These are phyloP conservation scores for Crucibulum cyathiforme DNA, from an alignment of 1,284 basidiomycete species.

Conservation along the genomic window DNA sequence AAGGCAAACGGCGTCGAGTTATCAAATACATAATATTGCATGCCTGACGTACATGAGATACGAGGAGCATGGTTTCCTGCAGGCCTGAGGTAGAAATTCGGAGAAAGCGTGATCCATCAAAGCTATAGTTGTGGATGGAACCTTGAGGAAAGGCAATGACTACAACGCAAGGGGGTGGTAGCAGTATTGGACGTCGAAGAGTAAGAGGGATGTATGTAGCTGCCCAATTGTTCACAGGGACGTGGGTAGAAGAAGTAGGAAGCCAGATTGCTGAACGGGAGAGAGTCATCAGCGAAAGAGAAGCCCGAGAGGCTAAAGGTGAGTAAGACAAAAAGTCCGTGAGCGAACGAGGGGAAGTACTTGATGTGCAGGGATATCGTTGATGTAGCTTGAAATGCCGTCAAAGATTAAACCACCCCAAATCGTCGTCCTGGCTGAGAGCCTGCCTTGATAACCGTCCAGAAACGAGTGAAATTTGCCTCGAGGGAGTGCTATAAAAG, in stretches of 20 bases:
- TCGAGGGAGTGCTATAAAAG: slow-evolving; percentile 15
- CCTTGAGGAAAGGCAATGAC: neutral
- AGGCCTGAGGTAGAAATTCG: neutral
- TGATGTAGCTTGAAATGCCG: neutral
- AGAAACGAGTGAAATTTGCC: slow-evolving; percentile 6
- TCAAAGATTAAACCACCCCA: slow-evolving; percentile 15
- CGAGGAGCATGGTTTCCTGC: neutral
- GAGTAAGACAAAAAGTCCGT: neutral
- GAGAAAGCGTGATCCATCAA: neutral
- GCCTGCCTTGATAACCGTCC: slow-evolving; percentile 3
- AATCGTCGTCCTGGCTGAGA: slow-evolving; percentile 12
- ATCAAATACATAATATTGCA: neutral
- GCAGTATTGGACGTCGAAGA: neutral
- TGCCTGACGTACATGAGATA: neutral
- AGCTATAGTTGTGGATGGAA: neutral
- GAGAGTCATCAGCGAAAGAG: neutral
- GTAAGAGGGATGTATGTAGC: neutral
- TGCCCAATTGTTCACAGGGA: neutral
- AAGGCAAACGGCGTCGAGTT: neutral
- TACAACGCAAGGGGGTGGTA: neutral
- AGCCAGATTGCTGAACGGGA: neutral
- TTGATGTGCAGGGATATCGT: slow-evolving; percentile 12
- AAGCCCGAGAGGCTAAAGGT: neutral
- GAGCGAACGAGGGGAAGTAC: neutral
- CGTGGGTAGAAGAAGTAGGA: neutral